A percentile compares a stretch with the other conserved stretches of the same genome.
Evolutionary conservation across 2,329 filamentous ascomycete genomes (phyloP).

Genomic region (Botryosphaeria dothidea): DNA sequence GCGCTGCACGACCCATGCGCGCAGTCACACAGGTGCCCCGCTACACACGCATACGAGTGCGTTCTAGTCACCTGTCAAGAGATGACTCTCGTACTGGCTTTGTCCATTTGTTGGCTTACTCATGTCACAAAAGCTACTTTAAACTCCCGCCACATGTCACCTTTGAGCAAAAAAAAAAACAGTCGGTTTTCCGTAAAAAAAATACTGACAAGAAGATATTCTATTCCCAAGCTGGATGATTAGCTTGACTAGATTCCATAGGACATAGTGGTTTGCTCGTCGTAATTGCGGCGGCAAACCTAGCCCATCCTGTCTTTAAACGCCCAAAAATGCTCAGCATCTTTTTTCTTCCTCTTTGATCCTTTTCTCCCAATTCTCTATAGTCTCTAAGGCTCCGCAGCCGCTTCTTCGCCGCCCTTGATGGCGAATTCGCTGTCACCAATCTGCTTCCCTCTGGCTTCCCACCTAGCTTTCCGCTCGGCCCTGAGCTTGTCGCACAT

Average conservation of each 20-base stretch:
- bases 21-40: background rate
- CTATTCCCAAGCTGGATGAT: background rate
- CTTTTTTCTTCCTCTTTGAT: background rate
- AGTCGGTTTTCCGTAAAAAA: too few relatives aligned
- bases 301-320: background rate
- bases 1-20: background rate
- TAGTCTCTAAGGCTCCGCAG: background rate
- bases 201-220: too few relatives aligned
- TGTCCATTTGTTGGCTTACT: too few relatives aligned
- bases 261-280: background rate
- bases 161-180: too few relatives aligned
- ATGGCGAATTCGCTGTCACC: constrained; percentile 88
- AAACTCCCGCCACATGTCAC: too few relatives aligned
- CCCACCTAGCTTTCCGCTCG: constrained; percentile 70
- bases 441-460: constrained; percentile 73
- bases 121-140: too few relatives aligned
- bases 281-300: background rate
- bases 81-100: too few relatives aligned
- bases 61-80: too few relatives aligned
- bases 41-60: background rate
- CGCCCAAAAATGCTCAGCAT: background rate
- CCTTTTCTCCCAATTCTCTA: background rate
- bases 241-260: background rate
- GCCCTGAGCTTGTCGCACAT: constrained; percentile 67
- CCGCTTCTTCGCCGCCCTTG: constrained; percentile 60